Conservation (phyloP, 345 rosid genomes). For the Citrus glauca region DNA sequence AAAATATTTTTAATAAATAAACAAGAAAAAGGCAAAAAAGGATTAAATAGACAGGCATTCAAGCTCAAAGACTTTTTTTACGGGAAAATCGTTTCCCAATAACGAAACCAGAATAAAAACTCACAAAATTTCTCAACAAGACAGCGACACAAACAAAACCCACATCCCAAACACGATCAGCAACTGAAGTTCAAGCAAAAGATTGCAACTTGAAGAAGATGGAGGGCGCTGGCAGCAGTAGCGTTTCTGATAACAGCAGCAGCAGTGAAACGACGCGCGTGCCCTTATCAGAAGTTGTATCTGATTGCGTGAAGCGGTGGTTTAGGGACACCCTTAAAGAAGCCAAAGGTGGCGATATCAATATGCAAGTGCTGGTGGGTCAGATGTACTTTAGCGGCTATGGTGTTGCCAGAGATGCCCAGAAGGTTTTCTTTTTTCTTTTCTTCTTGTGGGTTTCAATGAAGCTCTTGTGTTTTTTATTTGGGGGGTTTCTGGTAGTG, state of each 20-base stretch:
- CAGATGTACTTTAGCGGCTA: constrained; percentile 97
- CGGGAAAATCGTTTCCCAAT: constrained; percentile 53
- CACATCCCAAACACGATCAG: constrained; percentile 15
- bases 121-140: constrained; percentile 5
- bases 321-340: constrained; percentile 88
- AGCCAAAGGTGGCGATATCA: constrained; percentile 84
- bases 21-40: neutral
- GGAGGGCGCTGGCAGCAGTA: constrained; percentile 33
- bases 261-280: constrained; percentile 21
- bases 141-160: constrained; percentile 35
- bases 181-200: neutral
- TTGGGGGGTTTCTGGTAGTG: too few relatives aligned
- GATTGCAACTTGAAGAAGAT: constrained; percentile 30
- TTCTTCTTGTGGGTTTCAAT: neutral
- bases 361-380: constrained; percentile 80
- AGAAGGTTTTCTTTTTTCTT: constrained; percentile 46
- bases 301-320: constrained; percentile 92
- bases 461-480: too few relatives aligned
- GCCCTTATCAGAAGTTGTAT: constrained; percentile 79
- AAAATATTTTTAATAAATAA: too few relatives aligned
- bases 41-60: neutral
- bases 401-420: constrained; percentile 76
- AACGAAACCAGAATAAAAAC: constrained; percentile 32
- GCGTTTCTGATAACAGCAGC: constrained; percentile 9
- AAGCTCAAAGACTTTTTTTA: constrained; percentile 4